Evolutionary conservation across 306 rosid genomes (phyloP), one percentile per base, ranked within the genome.

Genomic region (Vicia villosa): DNA sequence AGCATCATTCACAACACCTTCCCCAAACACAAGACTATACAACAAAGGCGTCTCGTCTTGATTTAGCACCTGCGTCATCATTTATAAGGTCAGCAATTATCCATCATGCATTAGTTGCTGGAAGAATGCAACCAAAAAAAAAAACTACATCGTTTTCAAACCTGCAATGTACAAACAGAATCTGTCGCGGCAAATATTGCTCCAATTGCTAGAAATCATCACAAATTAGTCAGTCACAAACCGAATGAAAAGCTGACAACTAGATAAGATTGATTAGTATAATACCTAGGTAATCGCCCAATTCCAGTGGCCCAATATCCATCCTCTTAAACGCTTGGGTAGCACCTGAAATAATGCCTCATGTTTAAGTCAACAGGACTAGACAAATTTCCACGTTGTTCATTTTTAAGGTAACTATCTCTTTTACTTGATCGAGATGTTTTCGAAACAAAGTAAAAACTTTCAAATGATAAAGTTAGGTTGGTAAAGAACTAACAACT

Each of bases 121-220:
- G 77, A 75, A 75, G 12, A 54, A 37, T 69, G 72, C 37, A 32
- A n/a, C n/a, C n/a, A n/a, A n/a, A n/a, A n/a, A n/a, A n/a, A 66
- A 19, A 73, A 60, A 19, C 38, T 22, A 14, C 54, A 55, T 60
- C 26, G 68, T 56, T 63, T 63, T 14, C 86, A 51, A 76, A 95
- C 99, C 97, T 95, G 99, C 83, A 95, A 84, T 2, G 99, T 95
- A 88, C 99, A 95, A 42, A 95, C 99, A 83, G 99, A 95, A 83
- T 95, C 99, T 14, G 99, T 95, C 2, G 99, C 99, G 6, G 99
- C 95, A 83, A 95, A 95, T 81, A 95, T 95, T 77, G 97, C 88
- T 67, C 99, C 99, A 69, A 95, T 91, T 41, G 99, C 99, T 95
- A 83, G 30, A 82, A 80, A 10, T 43, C 12, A 37, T 38, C 55